Conservation (phyloP, 106 monocot genomes). For the Iris macrosiphon region DNA sequence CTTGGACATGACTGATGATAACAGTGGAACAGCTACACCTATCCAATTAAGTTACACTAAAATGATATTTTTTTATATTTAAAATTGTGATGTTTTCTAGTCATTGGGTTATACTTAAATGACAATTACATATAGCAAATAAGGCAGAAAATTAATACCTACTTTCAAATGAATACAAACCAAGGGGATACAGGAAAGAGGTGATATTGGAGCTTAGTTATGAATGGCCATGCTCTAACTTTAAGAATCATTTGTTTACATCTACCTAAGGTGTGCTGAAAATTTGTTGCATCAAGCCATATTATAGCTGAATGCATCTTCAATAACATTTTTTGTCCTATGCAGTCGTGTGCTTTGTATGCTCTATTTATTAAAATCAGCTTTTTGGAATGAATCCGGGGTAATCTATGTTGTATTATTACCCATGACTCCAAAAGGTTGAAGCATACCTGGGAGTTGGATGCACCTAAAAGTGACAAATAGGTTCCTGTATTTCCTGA, state of each 20-base stretch:
- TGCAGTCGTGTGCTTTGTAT: background rate
- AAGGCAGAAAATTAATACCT: background rate
- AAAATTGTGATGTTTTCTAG: too few relatives aligned
- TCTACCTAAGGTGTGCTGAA: background rate
- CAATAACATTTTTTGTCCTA: background rate
- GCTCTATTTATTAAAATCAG: background rate
- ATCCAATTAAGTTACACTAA: too few relatives aligned
- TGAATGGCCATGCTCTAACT: background rate
- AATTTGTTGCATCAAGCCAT: background rate
- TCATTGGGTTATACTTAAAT: background rate
- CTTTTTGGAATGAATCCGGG: background rate
- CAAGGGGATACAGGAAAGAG: too few relatives aligned
- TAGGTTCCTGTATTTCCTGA: constrained; percentile 6
- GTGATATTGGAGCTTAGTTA: too few relatives aligned
- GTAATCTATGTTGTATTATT: background rate
- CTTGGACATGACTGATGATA: too few relatives aligned
- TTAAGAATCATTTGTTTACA: background rate
- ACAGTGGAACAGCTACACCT: too few relatives aligned
- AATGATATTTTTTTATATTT: too few relatives aligned
- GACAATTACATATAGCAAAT: background rate
- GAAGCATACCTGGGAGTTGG: constrained; percentile 35
- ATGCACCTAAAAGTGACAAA: constrained; percentile 38
- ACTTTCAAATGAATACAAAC: too few relatives aligned
- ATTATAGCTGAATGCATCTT: background rate
- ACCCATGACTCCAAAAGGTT: background rate